These are phyloP conservation scores for Ogataea pini DNA, from an alignment of 805 yeast genomes.

Conservation along the genomic window DNA sequence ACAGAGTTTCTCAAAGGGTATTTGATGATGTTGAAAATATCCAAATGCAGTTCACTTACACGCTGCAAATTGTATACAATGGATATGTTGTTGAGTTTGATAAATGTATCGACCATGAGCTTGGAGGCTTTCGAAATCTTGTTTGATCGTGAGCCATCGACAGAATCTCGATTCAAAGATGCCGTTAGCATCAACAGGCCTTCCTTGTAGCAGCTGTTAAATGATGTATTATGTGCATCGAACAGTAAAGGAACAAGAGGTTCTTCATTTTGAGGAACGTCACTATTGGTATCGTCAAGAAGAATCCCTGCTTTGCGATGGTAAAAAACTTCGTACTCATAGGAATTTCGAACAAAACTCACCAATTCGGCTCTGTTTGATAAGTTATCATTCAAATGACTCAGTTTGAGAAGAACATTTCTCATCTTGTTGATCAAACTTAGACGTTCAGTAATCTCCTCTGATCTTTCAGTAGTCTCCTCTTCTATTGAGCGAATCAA, in stretches of 20 bases:
- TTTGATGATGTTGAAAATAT: slow-evolving; percentile 23
- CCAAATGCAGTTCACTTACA: slow-evolving; percentile 23
- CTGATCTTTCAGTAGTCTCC: slow-evolving; percentile 16
- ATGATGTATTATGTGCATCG: slow-evolving; percentile 21
- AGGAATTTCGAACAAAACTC: slow-evolving; percentile 10
- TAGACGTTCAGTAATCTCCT: slow-evolving; percentile 23
- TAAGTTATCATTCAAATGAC: slow-evolving; percentile 9
- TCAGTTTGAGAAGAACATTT: slow-evolving; percentile 18
- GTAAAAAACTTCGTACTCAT: slow-evolving; percentile 22
- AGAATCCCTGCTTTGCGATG: slow-evolving; percentile 20
- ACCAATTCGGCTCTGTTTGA: slow-evolving; percentile 16
- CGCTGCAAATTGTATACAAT: slow-evolving; percentile 22
- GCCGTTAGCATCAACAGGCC: slow-evolving; percentile 23
- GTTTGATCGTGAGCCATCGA: not conserved
- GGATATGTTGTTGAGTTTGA: slow-evolving; percentile 17
- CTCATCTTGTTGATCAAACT: slow-evolving; percentile 26
- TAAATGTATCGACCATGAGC: slow-evolving; percentile 19
- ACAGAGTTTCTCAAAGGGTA: slow-evolving; percentile 13
- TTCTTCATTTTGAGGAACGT: slow-evolving; percentile 9
- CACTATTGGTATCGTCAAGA: slow-evolving; percentile 22
- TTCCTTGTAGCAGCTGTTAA: slow-evolving; percentile 23
- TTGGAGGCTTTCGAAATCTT: slow-evolving; percentile 20
- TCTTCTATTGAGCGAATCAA: slow-evolving; percentile 23
- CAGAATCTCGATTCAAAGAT: slow-evolving; percentile 9
- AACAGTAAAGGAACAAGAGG: slow-evolving; percentile 19